These are phyloP conservation scores for Linum tenue DNA, from an alignment of 345 rosid species.

Conservation along the genomic window DNA sequence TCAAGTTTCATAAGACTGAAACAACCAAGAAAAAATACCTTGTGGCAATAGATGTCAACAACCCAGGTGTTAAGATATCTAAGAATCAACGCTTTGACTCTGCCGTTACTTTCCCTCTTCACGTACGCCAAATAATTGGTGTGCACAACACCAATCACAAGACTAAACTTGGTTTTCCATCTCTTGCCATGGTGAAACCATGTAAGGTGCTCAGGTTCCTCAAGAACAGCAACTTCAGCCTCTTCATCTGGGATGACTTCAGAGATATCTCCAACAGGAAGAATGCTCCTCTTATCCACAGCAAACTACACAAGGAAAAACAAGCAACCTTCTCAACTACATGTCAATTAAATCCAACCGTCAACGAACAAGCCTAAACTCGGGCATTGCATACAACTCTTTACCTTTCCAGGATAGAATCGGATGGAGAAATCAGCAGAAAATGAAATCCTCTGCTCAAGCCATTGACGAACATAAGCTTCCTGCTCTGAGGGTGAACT, in stretches of 20 bases:
- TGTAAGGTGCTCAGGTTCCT: conserved; percentile 97
- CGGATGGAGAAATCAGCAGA: conserved; percentile 36
- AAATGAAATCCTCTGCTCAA: conserved; percentile 61
- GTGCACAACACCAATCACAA: conserved; percentile 70
- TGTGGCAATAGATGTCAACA: conserved; percentile 83
- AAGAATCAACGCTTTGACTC: conserved; percentile 50
- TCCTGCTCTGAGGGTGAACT: conserved; percentile 63
- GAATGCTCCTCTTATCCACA: conserved; percentile 78
- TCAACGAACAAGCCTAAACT: not conserved
- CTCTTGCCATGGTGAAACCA: conserved; percentile 98
- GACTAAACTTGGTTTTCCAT: conserved; percentile 77
- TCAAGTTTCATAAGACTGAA: not conserved
- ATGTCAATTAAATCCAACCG: not conserved
- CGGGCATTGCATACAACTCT: not conserved
- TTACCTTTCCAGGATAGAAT: conserved; percentile 88
- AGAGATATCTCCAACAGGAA: conserved; percentile 78
- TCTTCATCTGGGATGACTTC: conserved; percentile 65
- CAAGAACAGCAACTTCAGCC: conserved; percentile 88
- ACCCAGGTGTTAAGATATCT: conserved; percentile 65
- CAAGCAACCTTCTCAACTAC: not conserved
- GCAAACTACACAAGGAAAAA: conserved; percentile 52
- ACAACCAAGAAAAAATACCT: conserved; percentile 37
- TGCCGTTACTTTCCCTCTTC: conserved; percentile 75
- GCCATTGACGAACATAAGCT: conserved; percentile 62
- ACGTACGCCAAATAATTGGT: conserved; percentile 92